A percentile compares a stretch with the other conserved stretches of the same genome.
Evolutionary conservation across 495 filamentous ascomycete genomes (phyloP).

Genomic region (Bryoglossum gracile): DNA sequence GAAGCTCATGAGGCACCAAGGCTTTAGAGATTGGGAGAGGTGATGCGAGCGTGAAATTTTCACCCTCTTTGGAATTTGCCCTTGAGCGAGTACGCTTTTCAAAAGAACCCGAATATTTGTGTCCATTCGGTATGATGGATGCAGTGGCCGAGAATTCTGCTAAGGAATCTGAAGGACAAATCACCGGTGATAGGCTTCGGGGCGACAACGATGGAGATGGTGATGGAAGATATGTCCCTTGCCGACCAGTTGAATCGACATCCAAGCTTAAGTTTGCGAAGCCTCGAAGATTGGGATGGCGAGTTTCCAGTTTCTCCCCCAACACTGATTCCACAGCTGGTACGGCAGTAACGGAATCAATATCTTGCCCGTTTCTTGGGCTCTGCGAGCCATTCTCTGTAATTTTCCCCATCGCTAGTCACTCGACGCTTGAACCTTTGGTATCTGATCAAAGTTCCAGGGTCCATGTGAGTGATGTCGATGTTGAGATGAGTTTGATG

Average conservation of each 20-base stretch:
- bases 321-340: too few species aligned
- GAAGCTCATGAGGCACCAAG: slow-evolving; percentile 17
- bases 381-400: slow-evolving; percentile 3
- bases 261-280: neutral
- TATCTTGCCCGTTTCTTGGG: neutral
- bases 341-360: too few species aligned
- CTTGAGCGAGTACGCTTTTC: slow-evolving; percentile 2
- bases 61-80: slow-evolving; percentile 1
- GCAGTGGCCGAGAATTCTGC: neutral
- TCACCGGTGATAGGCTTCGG: slow-evolving; percentile 2
- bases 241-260: slow-evolving; percentile 4
- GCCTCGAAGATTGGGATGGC: neutral
- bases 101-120: slow-evolving; percentile 8
- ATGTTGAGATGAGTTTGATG: neutral
- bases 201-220: slow-evolving; percentile 21
- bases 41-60: slow-evolving; percentile 1
- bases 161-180: slow-evolving; percentile 12
- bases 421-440: neutral
- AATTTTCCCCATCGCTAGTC: neutral
- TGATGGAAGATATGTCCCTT: slow-evolving; percentile 17
- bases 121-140: slow-evolving; percentile 5
- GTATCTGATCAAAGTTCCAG: neutral
- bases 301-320: too few species aligned
- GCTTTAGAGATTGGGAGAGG: slow-evolving; percentile 15
- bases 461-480: neutral